Conservation (phyloP, 345 rosid genomes). For the Lepidium africanum region DNA sequence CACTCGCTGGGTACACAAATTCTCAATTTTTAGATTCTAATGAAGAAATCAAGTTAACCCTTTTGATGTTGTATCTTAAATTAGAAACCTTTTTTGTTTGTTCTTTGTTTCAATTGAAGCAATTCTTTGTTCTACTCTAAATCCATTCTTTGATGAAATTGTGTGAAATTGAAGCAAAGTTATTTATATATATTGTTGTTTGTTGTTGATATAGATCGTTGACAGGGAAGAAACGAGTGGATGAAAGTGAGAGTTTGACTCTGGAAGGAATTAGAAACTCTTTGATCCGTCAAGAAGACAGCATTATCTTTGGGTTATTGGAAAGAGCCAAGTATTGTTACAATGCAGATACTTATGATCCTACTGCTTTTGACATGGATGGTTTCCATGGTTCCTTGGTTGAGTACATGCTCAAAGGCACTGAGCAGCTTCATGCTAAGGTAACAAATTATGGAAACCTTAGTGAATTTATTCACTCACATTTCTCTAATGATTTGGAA, state of each 20-base stretch:
- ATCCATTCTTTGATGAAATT: conserved; percentile 1
- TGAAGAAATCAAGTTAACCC: not conserved
- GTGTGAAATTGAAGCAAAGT: not conserved
- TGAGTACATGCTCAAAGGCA: conserved; percentile 72
- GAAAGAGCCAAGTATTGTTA: conserved; percentile 84
- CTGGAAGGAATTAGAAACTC: conserved; percentile 68
- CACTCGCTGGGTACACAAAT: conserved; percentile 37
- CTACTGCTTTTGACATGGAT: conserved; percentile 59
- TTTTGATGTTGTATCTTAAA: not conserved
- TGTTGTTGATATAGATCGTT: conserved; percentile 32
- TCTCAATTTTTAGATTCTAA: not conserved
- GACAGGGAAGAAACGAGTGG: conserved; percentile 47
- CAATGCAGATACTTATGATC: conserved; percentile 82
- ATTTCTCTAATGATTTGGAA: not conserved
- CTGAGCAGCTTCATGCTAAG: conserved; percentile 84
- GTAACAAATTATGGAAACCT: conserved; percentile 21
- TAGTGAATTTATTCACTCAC: too few species aligned
- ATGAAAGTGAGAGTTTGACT: conserved; percentile 64
- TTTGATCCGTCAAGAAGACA: conserved; percentile 85
- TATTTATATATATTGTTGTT: conserved; percentile 17
- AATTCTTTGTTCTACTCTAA: too few species aligned
- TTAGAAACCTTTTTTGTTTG: not conserved
- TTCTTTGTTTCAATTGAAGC: too few species aligned
- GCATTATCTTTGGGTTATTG: conserved; percentile 69
- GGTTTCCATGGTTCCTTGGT: conserved; percentile 82